Conservation (phyloP, 169 alveolate genomes). For the Plasmodium malariae region DNA sequence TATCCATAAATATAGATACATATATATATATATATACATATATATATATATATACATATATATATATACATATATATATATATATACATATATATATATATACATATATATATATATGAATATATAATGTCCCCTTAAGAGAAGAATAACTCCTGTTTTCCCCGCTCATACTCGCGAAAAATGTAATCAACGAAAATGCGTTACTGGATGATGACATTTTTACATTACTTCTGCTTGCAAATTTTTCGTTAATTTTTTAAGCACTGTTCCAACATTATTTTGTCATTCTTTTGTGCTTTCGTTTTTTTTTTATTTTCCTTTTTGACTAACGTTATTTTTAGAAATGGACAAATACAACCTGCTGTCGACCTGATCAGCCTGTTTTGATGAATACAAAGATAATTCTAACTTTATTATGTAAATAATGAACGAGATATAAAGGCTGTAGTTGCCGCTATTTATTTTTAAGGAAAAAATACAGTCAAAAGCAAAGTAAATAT, state of each 20-base stretch:
- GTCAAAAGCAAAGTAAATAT: constrained; percentile 59
- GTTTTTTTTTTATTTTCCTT: not conserved
- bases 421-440: constrained; percentile 37
- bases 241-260: too few relatives aligned
- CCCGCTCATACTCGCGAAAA: too few relatives aligned
- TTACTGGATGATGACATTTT: too few relatives aligned
- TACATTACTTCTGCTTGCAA: too few relatives aligned
- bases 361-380: constrained; percentile 19
- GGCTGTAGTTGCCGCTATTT: constrained; percentile 6
- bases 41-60: not conserved
- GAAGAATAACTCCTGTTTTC: too few relatives aligned
- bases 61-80: not conserved
- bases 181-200: too few relatives aligned
- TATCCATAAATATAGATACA: not conserved
- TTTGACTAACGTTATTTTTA: constrained; percentile 35
- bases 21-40: not conserved
- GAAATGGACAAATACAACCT: constrained; percentile 56
- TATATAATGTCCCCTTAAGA: too few relatives aligned
- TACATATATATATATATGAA: too few relatives aligned
- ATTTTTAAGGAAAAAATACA: constrained; percentile 58
- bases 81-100: too few relatives aligned
- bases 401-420: constrained; percentile 54
- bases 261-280: too few relatives aligned
- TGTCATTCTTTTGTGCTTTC: not conserved
- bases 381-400: constrained; percentile 48